Conservation (phyloP, 2,329 filamentous ascomycete genomes). For the Penicillium sp. region DNA sequence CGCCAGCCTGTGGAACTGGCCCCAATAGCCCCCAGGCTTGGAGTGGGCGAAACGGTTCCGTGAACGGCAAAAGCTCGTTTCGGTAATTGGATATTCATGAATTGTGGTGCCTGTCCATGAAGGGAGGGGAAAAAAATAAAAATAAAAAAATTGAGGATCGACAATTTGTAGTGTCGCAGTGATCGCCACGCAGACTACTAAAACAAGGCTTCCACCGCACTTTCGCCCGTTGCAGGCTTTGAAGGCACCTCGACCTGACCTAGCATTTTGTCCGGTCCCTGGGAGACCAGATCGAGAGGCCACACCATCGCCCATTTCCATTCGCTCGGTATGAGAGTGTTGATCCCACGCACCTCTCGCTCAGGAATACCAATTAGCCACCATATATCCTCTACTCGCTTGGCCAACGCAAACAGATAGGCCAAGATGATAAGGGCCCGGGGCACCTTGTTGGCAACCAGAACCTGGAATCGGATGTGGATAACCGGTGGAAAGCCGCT, state of each 20-base stretch:
- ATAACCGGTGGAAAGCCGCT: slow-evolving; percentile 33
- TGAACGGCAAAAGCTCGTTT: no score
- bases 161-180: no score
- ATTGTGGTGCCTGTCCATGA: no score
- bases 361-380: slow-evolving; percentile 22
- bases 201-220: slow-evolving; percentile 4
- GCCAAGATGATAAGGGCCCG: slow-evolving; percentile 35
- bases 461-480: slow-evolving; percentile 29
- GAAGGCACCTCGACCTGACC: not conserved
- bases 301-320: slow-evolving; percentile 27
- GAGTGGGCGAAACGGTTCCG: no score
- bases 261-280: not conserved
- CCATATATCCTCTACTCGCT: slow-evolving; percentile 19
- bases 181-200: no score
- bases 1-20: no score
- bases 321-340: slow-evolving; percentile 20
- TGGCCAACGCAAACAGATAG: slow-evolving; percentile 31
- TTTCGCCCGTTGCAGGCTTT: not conserved
- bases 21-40: no score
- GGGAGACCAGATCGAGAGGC: slow-evolving; percentile 14
- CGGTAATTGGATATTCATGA: no score
- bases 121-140: no score
- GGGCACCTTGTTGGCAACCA: slow-evolving; percentile 30
- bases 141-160: no score
- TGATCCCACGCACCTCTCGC: slow-evolving; percentile 24